phyloP scores from a whole-genome alignment of 2,329 filamentous ascomycete species.

The Trichophyton mentagrophytes region DNA sequence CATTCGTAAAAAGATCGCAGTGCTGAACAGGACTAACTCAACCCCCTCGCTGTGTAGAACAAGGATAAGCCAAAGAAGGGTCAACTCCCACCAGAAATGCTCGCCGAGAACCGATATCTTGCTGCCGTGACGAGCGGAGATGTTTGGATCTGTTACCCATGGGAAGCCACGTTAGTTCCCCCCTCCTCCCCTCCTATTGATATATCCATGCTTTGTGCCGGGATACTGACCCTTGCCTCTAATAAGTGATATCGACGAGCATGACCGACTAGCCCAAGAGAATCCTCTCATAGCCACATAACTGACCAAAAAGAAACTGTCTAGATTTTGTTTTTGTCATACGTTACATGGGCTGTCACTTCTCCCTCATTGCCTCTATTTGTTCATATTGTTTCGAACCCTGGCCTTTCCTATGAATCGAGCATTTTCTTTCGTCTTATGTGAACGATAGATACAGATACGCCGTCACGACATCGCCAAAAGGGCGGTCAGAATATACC shows the following conservation, averaged over 20 bases:
- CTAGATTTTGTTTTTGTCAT: neutral
- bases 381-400: neutral
- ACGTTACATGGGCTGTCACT: neutral
- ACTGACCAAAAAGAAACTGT: neutral
- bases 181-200: neutral
- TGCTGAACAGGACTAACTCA: neutral
- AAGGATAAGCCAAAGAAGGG: slow-evolving; percentile 98
- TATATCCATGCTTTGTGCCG: neutral
- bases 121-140: slow-evolving; percentile 83
- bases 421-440: too few relatives aligned
- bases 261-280: slow-evolving; percentile 53
- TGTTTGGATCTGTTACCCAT: slow-evolving; percentile 98
- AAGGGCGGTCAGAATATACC: too few relatives aligned
- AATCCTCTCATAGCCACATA: slow-evolving; percentile 4
- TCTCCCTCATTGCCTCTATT: neutral
- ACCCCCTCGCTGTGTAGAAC: slow-evolving; percentile 46
- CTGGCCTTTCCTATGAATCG: neutral
- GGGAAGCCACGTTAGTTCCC: slow-evolving; percentile 63
- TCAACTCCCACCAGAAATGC: slow-evolving; percentile 62
- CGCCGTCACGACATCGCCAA: too few relatives aligned
- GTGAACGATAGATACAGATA: too few relatives aligned
- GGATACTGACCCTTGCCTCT: neutral
- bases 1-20: neutral
- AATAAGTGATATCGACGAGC: slow-evolving; percentile 70
- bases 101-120: slow-evolving; percentile 59